Evolutionary conservation across 768 basidiomycete genomes (phyloP).

Genomic region (Holtermannia corniformis): DNA sequence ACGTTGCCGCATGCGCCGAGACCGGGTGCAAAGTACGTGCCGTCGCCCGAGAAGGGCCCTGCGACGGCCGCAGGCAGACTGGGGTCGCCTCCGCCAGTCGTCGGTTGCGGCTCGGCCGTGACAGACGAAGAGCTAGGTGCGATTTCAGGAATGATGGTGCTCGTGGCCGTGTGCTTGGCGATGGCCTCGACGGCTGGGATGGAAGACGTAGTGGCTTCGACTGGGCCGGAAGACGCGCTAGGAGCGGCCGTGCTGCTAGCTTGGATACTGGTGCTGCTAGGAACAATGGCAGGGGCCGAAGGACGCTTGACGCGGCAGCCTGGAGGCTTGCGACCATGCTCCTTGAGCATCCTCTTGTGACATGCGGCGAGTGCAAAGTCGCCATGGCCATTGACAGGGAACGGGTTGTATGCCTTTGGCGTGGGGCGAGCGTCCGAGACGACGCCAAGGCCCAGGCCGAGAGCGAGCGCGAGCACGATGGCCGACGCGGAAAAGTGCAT

Average conservation of each 20-base stretch:
- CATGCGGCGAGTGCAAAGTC: not conserved
- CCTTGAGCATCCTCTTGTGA: not conserved
- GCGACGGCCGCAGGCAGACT: not conserved
- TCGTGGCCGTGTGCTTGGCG: no score
- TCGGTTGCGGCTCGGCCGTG: conserved; percentile 17
- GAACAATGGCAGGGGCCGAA: no score
- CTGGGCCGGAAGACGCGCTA: not conserved
- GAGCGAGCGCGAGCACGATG: no score
- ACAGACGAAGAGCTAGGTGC: not conserved
- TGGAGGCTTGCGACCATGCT: not conserved
- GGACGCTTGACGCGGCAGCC: no score
- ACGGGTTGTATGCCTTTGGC: not conserved
- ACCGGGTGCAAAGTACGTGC: conserved; percentile 25
- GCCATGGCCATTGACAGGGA: not conserved
- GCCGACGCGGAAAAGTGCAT: no score
- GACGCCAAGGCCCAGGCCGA: no score
- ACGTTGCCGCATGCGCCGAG: conserved; percentile 27
- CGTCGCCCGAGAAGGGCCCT: conserved; percentile 33
- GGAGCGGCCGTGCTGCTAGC: not conserved
- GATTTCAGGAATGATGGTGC: no score
- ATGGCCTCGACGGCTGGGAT: not conserved
- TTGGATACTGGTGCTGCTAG: not conserved
- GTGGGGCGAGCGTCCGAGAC: no score
- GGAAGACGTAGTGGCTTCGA: not conserved
- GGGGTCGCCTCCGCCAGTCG: not conserved